Evolutionary conservation across 306 rosid genomes (phyloP).

Genomic region (Malus sieversii): DNA sequence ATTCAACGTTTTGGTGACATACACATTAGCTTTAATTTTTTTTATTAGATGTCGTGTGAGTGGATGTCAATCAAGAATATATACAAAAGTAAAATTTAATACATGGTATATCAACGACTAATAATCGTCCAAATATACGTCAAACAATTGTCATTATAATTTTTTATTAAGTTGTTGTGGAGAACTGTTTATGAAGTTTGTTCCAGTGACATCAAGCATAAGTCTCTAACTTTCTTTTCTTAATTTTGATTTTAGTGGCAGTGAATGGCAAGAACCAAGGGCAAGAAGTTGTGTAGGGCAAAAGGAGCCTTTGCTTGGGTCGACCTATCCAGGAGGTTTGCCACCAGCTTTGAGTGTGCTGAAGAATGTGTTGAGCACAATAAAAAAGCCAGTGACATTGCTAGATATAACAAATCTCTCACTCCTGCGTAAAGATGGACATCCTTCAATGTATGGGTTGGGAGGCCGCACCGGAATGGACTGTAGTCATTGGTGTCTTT

Average conservation of each 20-base stretch:
- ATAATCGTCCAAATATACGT: too few species aligned
- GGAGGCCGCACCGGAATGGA: conserved; percentile 43
- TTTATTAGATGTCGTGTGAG: background rate
- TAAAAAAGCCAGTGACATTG: conserved; percentile 52
- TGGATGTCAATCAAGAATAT: too few species aligned
- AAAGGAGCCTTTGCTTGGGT: conserved; percentile 45
- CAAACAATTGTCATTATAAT: too few species aligned
- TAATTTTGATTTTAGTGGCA: conserved; percentile 39
- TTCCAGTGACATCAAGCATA: background rate
- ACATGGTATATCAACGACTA: too few species aligned
- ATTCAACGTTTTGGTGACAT: too few species aligned
- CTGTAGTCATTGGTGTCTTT: conserved; percentile 92
- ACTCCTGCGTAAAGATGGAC: conserved; percentile 73
- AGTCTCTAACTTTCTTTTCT: background rate
- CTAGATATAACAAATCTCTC: conserved; percentile 75
- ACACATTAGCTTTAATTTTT: background rate
- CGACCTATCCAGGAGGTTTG: conserved; percentile 61
- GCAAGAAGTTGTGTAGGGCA: conserved; percentile 56
- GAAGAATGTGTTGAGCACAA: conserved; percentile 44
- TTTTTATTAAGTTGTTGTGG: background rate
- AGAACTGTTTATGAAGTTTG: background rate
- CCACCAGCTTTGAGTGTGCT: conserved; percentile 60
- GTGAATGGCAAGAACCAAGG: conserved; percentile 59
- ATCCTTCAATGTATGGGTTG: conserved; percentile 75
- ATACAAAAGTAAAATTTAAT: too few species aligned